Conservation (phyloP, 2,329 filamentous ascomycete species). For the Cadophora gregata region DNA sequence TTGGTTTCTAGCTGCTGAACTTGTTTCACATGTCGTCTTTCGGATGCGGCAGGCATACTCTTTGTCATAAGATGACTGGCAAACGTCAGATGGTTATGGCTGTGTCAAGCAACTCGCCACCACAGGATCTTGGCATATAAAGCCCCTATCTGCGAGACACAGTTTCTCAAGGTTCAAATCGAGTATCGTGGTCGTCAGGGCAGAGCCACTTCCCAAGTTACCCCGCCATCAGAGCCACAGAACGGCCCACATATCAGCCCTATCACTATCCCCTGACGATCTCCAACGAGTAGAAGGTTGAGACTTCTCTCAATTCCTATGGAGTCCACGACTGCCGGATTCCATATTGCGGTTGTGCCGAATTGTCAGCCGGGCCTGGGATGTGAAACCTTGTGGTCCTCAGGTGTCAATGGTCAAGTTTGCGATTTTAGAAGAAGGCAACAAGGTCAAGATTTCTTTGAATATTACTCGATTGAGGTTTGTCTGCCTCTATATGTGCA, state of each 20-base stretch:
- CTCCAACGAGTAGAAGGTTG: not conserved
- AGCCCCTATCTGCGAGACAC: not conserved
- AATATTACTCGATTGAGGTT: too few species aligned
- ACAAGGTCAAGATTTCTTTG: too few species aligned
- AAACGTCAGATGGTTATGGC: not conserved
- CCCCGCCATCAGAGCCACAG: not conserved
- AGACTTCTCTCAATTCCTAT: not conserved
- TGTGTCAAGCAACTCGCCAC: not conserved
- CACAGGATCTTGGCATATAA: not conserved
- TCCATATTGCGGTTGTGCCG: not conserved
- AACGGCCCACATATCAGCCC: not conserved
- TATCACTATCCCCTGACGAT: not conserved
- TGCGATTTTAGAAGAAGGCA: too few species aligned
- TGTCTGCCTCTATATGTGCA: too few species aligned
- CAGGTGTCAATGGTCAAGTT: not conserved
- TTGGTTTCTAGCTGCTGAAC: not conserved
- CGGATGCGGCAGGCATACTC: not conserved
- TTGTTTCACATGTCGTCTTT: not conserved
- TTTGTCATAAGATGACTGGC: conserved; percentile 14
- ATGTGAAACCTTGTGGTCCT: not conserved
- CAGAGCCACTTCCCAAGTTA: not conserved
- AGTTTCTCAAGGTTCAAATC: not conserved
- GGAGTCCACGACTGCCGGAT: not conserved
- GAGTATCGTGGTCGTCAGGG: not conserved
- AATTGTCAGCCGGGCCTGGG: not conserved